These are phyloP conservation scores for Fragaria nilgerrensis DNA, from an alignment of 306 rosid genomes.

Conservation along the genomic window DNA sequence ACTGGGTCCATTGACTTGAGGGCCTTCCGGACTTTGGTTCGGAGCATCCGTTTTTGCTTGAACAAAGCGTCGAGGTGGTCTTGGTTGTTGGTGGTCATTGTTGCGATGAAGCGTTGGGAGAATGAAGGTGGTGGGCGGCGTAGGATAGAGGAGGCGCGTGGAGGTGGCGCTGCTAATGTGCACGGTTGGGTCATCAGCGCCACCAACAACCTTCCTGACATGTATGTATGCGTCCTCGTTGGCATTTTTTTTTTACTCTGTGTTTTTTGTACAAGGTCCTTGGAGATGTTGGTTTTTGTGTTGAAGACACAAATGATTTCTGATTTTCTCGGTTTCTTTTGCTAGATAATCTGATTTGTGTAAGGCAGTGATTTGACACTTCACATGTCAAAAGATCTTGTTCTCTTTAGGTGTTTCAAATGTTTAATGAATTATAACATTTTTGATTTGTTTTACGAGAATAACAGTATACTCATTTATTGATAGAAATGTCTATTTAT, in stretches of 20 bases:
- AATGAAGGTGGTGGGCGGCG: not conserved
- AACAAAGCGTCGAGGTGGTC: conserved; percentile 49
- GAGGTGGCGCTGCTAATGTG: not conserved
- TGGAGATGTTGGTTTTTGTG: conserved; percentile 1
- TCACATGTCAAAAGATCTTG: no score
- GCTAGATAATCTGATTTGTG: not conserved
- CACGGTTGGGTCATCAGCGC: conserved; percentile 26
- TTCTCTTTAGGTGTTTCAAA: no score
- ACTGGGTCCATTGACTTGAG: conserved; percentile 71
- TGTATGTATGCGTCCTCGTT: conserved; percentile 8
- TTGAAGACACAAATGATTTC: not conserved
- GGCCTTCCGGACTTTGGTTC: conserved; percentile 66
- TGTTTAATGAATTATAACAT: no score
- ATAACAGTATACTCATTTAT: no score
- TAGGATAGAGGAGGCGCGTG: not conserved
- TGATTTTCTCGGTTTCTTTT: not conserved
- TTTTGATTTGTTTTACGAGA: no score
- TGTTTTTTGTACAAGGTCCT: not conserved
- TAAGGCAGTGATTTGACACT: not conserved
- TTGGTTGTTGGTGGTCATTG: conserved; percentile 20
- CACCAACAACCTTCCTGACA: conserved; percentile 19
- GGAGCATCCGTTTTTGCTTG: conserved; percentile 59
- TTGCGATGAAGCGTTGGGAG: conserved; percentile 3
- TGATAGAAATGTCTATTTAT: no score
- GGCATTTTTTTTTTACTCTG: not conserved